Percentiles rank a stretch among this genome's conserved stretches.
Evolutionary conservation across 768 basidiomycete species (phyloP).

Genomic region (Kwoniella dejecticola): DNA sequence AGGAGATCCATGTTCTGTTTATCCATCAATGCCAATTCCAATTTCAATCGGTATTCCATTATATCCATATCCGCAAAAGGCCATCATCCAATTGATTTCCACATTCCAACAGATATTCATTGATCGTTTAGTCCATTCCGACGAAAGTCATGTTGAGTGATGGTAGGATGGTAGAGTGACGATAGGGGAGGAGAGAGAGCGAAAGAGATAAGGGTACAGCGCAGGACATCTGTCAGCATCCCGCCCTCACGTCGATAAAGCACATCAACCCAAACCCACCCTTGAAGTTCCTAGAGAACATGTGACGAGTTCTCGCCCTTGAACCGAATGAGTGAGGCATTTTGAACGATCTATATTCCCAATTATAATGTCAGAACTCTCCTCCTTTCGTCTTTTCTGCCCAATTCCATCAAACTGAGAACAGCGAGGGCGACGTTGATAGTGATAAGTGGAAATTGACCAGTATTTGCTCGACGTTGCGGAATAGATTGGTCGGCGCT

Average conservation of each 20-base stretch:
- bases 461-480: background rate
- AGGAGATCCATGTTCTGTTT: constrained; percentile 79
- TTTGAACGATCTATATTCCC: constrained; percentile 33
- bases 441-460: background rate
- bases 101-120: no score
- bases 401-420: no score
- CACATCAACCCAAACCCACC: constrained; percentile 61
- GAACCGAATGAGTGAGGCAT: constrained; percentile 99
- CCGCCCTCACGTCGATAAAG: background rate
- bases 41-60: constrained; percentile 9
- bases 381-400: background rate
- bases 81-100: no score
- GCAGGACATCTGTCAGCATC: background rate
- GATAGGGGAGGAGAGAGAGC: no score
- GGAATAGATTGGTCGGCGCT: no score
- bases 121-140: no score
- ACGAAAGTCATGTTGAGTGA: no score
- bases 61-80: no score
- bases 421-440: no score
- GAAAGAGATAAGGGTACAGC: no score
- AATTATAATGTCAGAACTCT: background rate
- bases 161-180: no score
- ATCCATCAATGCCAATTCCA: constrained; percentile 21
- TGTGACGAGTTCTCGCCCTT: constrained; percentile 99
- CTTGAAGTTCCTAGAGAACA: constrained; percentile 99